phyloP scores from a whole-genome alignment of 768 basidiomycete species.

The Lentinula lateritia region DNA sequence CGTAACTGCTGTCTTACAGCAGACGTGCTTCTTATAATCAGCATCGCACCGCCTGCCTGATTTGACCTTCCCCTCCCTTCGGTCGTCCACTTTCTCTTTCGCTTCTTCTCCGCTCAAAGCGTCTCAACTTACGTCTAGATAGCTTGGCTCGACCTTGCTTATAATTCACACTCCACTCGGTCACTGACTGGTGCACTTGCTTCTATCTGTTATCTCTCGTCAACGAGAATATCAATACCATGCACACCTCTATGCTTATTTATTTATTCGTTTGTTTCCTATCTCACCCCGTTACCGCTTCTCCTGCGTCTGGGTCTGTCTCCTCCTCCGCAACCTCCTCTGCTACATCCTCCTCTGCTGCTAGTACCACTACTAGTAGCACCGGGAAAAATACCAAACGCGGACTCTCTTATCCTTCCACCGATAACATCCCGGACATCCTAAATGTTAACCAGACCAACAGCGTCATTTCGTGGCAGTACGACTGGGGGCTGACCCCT shows the following conservation, averaged over 20 bases:
- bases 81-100: background rate
- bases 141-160: background rate
- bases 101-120: background rate
- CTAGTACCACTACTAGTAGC: slow-evolving; percentile 10
- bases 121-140: background rate
- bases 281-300: background rate
- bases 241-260: background rate
- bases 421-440: slow-evolving; percentile 35
- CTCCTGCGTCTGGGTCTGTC: background rate
- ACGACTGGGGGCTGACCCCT: slow-evolving; percentile 45
- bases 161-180: background rate
- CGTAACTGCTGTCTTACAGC: background rate
- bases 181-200: background rate
- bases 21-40: background rate
- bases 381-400: slow-evolving; percentile 38
- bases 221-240: background rate
- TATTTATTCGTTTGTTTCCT: background rate
- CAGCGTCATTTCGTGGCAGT: slow-evolving; percentile 44
- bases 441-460: slow-evolving; percentile 39
- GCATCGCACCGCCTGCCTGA: background rate
- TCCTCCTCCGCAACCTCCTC: background rate
- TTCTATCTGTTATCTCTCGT: background rate
- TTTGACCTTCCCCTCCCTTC: background rate
- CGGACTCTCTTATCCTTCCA: slow-evolving; percentile 37
- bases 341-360: slow-evolving; percentile 12